Conservation (phyloP, 2,329 filamentous ascomycete genomes). For the Dothistroma septosporum region DNA sequence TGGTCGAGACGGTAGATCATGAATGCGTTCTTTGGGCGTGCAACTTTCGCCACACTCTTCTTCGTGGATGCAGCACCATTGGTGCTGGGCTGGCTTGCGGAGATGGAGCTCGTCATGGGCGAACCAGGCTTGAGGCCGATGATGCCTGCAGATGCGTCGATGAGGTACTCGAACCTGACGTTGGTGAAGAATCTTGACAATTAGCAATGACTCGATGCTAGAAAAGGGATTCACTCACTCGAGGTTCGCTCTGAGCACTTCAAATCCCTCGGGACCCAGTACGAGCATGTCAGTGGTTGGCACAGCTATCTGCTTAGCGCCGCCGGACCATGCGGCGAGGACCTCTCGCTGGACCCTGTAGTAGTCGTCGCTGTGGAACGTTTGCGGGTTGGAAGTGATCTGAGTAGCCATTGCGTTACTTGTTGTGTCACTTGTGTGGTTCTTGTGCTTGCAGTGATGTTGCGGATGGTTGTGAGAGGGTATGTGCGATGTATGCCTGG, state of each 20-base stretch:
- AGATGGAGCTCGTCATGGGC: slow-evolving; percentile 4
- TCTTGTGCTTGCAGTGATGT: slow-evolving; percentile 2
- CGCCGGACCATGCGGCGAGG: neutral
- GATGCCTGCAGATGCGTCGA: slow-evolving; percentile 4
- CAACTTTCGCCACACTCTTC: slow-evolving; percentile 11
- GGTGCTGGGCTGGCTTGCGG: slow-evolving; percentile 14
- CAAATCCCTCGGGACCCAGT: too few relatives aligned
- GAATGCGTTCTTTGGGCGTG: slow-evolving; percentile 10
- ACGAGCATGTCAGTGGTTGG: too few relatives aligned
- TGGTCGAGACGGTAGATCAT: slow-evolving; percentile 9
- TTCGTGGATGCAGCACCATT: slow-evolving; percentile 12
- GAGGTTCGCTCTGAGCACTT: neutral
- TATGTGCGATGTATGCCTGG: slow-evolving; percentile 5
- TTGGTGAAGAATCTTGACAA: neutral
- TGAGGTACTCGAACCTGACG: neutral
- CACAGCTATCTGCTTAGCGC: too few relatives aligned
- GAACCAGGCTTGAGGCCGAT: slow-evolving; percentile 1
- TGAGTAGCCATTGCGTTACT: slow-evolving; percentile 8
- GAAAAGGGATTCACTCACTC: too few relatives aligned
- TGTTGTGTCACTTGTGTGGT: slow-evolving; percentile 5
- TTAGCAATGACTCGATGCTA: neutral
- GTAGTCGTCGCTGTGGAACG: slow-evolving; percentile 1
- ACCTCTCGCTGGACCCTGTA: neutral
- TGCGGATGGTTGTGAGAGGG: slow-evolving; percentile 9
- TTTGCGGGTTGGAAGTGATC: slow-evolving; percentile 1